Base-by-base conservation (phyloP, 2,329 filamentous ascomycete species). In the Acarospora socialis region DNA sequence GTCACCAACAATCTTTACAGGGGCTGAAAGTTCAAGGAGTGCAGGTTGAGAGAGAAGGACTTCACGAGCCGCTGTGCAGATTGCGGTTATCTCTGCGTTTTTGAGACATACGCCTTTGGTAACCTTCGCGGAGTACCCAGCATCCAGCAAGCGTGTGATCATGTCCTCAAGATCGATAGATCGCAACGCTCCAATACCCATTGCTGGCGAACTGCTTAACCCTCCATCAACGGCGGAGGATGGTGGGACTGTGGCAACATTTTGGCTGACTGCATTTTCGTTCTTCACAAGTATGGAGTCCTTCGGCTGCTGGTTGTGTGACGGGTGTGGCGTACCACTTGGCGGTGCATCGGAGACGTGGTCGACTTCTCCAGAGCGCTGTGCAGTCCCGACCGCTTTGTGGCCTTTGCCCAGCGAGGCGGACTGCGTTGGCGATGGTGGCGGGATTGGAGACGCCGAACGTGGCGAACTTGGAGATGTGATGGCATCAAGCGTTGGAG, bases 41-140 rank as follows among this genome's bases (percentile, higher is more conserved):
- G 90, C 84, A 3, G 90, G 90, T 51, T 98, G 90, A 4, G 80
- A 84, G 5, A 98, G 64, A 42, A 98, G 81, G 7, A 87, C 70
- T 55, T 98, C 90, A 36, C 86, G 73, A 3, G 81, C 86, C 34
- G 83, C 81, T 40, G 80, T 74, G 55, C 90, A 98, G 42, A 98
- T 87, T 38, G 87, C 84, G 28, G 77, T 80, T 42, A 98, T 95
- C 56, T 98, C 90, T 22, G 90, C 90, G 52, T 98, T 95, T 65
- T 93, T 94, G 38, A 98, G 66, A 47, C 86, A 94, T 15, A 95
- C 87, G 14, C 84, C 83, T 66, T 98, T 98, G 40, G 90, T 95
- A 46, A 94, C 82, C 57, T 98, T 98, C 43, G 84, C 84, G 26
- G 84, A 81, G 52, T 98, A 98, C 8, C 81, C 90, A 7, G 90